Base-by-base conservation (phyloP, 805 yeast species). In the Blastobotrys parvus region DNA sequence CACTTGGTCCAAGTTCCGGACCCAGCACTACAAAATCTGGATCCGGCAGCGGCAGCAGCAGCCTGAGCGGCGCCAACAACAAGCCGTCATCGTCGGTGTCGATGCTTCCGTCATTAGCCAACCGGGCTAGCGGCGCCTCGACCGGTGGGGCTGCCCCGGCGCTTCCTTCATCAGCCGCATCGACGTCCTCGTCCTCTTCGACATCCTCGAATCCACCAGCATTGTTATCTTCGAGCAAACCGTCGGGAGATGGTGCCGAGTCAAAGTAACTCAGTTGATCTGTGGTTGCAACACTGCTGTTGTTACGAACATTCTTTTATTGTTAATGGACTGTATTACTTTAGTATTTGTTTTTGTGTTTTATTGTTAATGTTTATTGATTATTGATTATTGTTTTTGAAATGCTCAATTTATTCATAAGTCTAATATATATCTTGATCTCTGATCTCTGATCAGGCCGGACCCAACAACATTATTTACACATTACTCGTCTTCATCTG, bases 401-500 rank as follows among this genome's bases (percentile, higher is more conserved):
- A n/a, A n/a, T n/a, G n/a, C n/a, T n/a, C n/a, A n/a, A n/a, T n/a
- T n/a, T n/a, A n/a, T n/a, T n/a, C n/a, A n/a, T n/a, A n/a, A n/a
- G n/a, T n/a, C n/a, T n/a, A n/a, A n/a, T n/a, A n/a, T n/a, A n/a
- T n/a, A n/a, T n/a, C n/a, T n/a, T n/a, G n/a, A n/a, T n/a, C n/a
- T n/a, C n/a, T n/a, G n/a, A n/a, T n/a, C n/a, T n/a, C n/a, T n/a
- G n/a, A n/a, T n/a, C n/a, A n/a, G n/a, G n/a, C n/a, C n/a, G n/a
- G n/a, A n/a, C n/a, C n/a, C n/a, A n/a, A n/a, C n/a, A n/a, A n/a
- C n/a, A n/a, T n/a, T n/a, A n/a, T n/a, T n/a, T n/a, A n/a, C n/a
- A 25, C 29, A 7, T 25, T 49, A 61, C 49, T 61, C 63, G 44
- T 88, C 94, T 63, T 88, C 92, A 65, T 92, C 97, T 57, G 84